A percentile compares a stretch with the other conserved stretches of the same genome.
Evolutionary conservation across 768 basidiomycete genomes (phyloP).

Genomic region (Pholiota microspora): DNA sequence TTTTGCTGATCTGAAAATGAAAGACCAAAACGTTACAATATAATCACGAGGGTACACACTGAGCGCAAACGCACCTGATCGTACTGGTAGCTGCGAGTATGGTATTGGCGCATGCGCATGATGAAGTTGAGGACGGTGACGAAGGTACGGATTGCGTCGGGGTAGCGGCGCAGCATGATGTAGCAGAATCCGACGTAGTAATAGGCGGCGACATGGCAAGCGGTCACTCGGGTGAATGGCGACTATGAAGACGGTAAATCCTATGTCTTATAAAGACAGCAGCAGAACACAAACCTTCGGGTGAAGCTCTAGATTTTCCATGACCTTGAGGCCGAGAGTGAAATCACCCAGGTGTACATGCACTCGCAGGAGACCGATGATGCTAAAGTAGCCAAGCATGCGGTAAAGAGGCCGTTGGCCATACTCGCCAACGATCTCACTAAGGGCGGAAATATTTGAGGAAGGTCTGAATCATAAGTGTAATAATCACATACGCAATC

Average conservation of each 20-base stretch:
- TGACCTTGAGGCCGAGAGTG: slow-evolving; percentile 89
- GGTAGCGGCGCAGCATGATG: slow-evolving; percentile 90
- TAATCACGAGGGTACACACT: background rate
- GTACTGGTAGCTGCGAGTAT: slow-evolving; percentile 95
- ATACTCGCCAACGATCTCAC: slow-evolving; percentile 89
- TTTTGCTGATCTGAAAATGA: slow-evolving; percentile 81
- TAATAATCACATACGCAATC: slow-evolving; percentile 61
- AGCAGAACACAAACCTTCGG: slow-evolving; percentile 59
- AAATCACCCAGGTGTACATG: slow-evolving; percentile 96
- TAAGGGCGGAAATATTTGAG: slow-evolving; percentile 25
- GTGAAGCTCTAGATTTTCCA: slow-evolving; percentile 91
- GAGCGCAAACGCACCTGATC: slow-evolving; percentile 62
- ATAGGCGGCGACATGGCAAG: slow-evolving; percentile 93
- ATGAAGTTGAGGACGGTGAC: slow-evolving; percentile 94
- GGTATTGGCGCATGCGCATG: slow-evolving; percentile 93
- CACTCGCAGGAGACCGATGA: slow-evolving; percentile 92
- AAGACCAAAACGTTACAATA: background rate
- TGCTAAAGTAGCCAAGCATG: slow-evolving; percentile 94
- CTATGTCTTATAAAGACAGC: background rate
- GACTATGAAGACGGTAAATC: slow-evolving; percentile 41
- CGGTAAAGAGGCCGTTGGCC: slow-evolving; percentile 88
- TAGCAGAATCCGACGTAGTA: slow-evolving; percentile 98
- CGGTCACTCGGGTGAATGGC: slow-evolving; percentile 91
- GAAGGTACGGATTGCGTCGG: slow-evolving; percentile 93
- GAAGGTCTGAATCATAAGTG: background rate